Conservation (phyloP, 768 basidiomycete genomes). For the Amanita rubescens region DNA sequence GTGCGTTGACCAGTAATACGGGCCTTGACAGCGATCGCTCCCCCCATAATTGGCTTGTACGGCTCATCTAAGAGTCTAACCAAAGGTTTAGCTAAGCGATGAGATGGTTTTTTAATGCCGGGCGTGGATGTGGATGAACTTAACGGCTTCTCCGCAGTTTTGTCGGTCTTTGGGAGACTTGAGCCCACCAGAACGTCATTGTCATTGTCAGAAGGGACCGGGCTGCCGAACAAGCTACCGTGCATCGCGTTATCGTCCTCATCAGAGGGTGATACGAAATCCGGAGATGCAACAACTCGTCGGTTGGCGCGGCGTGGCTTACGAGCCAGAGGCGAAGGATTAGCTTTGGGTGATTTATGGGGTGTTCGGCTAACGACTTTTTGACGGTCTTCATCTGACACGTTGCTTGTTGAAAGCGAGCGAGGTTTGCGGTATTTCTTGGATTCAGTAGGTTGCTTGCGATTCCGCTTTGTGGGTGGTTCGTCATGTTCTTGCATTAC, state of each 20-base stretch:
- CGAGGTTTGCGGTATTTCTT: neutral
- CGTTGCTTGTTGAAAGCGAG: neutral
- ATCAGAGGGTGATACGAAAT: conserved; percentile 25
- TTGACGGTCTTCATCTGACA: neutral
- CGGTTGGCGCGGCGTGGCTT: conserved; percentile 1
- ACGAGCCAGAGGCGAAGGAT: neutral
- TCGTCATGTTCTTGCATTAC: neutral
- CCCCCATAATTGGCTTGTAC: conserved; percentile 20
- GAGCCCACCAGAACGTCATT: too few species aligned
- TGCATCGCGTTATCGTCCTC: conserved; percentile 27
- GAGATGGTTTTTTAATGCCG: conserved; percentile 26
- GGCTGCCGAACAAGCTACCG: conserved; percentile 5
- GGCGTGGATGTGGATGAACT: neutral
- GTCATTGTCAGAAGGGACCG: conserved; percentile 7
- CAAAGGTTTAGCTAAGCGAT: conserved; percentile 46
- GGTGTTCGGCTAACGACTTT: neutral
- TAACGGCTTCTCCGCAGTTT: too few species aligned
- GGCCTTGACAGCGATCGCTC: conserved; percentile 44
- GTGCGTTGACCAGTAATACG: conserved; percentile 27
- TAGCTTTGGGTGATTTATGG: neutral
- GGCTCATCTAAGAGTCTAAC: conserved; percentile 47
- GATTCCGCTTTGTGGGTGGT: conserved; percentile 1
- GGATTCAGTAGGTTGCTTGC: neutral
- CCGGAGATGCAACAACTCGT: conserved; percentile 11
- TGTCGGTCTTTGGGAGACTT: too few species aligned